Percentiles rank a stretch among this genome's conserved stretches.
phyloP scores from a whole-genome alignment of 2,329 filamentous ascomycete species.

The Penicillium sp. region DNA sequence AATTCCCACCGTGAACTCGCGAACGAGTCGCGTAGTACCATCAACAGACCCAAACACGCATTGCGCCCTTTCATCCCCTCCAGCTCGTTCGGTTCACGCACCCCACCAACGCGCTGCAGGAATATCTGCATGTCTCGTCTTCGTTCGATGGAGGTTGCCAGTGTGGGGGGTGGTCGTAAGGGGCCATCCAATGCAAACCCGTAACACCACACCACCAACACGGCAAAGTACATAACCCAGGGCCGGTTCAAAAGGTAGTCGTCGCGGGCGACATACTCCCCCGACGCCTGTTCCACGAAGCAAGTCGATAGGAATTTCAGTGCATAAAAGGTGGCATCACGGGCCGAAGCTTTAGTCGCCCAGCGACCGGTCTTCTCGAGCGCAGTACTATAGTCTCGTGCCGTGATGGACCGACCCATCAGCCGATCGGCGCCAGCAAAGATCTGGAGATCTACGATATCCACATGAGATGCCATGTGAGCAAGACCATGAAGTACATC shows the following conservation, averaged over 20 bases:
- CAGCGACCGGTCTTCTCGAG: slow-evolving; percentile 78
- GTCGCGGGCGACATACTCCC: slow-evolving; percentile 75
- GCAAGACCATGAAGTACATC: slow-evolving; percentile 90
- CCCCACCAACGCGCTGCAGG: slow-evolving; percentile 69
- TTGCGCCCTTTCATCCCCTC: slow-evolving; percentile 74
- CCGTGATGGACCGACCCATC: slow-evolving; percentile 80
- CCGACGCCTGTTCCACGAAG: slow-evolving; percentile 58
- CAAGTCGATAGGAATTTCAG: slow-evolving; percentile 79
- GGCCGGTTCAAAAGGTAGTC: slow-evolving; percentile 88
- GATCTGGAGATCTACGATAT: slow-evolving; percentile 96
- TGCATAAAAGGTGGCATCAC: slow-evolving; percentile 91
- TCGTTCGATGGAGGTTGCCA: slow-evolving; percentile 64
- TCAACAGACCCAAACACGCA: slow-evolving; percentile 74
- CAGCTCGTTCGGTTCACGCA: slow-evolving; percentile 74
- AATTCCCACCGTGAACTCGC: slow-evolving; percentile 85
- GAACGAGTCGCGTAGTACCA: slow-evolving; percentile 81
- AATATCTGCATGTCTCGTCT: slow-evolving; percentile 78
- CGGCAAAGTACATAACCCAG: slow-evolving; percentile 94
- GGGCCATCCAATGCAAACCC: slow-evolving; percentile 87
- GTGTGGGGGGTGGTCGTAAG: slow-evolving; percentile 53
- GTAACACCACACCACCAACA: slow-evolving; percentile 92
- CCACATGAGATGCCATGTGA: slow-evolving; percentile 97
- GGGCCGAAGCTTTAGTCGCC: slow-evolving; percentile 83
- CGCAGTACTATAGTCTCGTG: slow-evolving; percentile 76
- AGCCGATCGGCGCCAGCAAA: slow-evolving; percentile 85